A percentile compares a stretch with the other conserved stretches of the same genome.
Conservation (phyloP, 164 flowering plant genomes). For the Vitis cinerea region DNA sequence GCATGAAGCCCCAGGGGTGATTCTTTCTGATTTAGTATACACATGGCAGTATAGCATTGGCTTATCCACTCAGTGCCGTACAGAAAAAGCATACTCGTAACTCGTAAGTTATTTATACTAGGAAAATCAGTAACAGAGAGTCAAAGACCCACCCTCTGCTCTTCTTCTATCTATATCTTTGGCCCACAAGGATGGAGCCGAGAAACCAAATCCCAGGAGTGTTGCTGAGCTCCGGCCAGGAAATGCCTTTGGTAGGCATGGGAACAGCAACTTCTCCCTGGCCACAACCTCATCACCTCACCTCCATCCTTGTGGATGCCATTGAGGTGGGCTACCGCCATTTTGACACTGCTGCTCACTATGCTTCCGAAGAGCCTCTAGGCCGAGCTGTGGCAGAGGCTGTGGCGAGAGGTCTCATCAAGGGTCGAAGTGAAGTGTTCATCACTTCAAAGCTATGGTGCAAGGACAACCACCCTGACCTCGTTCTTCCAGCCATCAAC, state of each 20-base stretch:
- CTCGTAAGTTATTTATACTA: no score
- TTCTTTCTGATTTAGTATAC: no score
- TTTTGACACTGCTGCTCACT: not conserved
- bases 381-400: slow-evolving; percentile 1
- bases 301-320: not conserved
- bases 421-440: slow-evolving; percentile 30
- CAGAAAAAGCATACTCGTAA: no score
- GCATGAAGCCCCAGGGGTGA: no score
- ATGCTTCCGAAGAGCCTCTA: not conserved
- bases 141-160: no score
- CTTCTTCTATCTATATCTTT: no score
- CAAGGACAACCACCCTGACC: slow-evolving; percentile 22
- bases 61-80: no score
- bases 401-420: slow-evolving; percentile 21
- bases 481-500: slow-evolving; percentile 32
- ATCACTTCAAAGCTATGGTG: slow-evolving; percentile 48
- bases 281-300: not conserved
- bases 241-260: not conserved
- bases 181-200: no score
- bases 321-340: slow-evolving; percentile 3
- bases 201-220: not conserved
- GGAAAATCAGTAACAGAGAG: no score
- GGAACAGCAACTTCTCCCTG: not conserved
- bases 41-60: no score
- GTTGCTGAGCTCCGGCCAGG: not conserved